These are phyloP conservation scores for Daldinia decipiens DNA, from an alignment of 495 filamentous ascomycete genomes.

Conservation along the genomic window DNA sequence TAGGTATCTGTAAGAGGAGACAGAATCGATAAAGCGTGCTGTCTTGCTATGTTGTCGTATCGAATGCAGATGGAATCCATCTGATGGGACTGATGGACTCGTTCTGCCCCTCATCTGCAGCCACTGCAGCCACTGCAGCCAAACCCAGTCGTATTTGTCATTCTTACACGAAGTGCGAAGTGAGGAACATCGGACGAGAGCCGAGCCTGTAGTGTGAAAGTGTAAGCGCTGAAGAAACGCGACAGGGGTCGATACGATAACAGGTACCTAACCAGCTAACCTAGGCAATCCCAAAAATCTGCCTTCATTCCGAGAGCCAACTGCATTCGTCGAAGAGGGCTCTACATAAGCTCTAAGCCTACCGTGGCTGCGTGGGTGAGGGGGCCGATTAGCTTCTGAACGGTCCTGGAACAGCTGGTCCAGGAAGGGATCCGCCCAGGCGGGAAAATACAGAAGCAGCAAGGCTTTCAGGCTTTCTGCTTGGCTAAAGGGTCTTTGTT, in stretches of 20 bases:
- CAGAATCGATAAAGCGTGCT: constrained; percentile 7
- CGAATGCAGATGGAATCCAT: background rate
- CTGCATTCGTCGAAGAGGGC: constrained; percentile 34
- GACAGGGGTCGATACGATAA: constrained; percentile 34
- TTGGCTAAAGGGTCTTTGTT: constrained; percentile 8
- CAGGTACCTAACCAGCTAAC: too few relatives aligned
- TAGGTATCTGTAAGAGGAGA: constrained; percentile 4
- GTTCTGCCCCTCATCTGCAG: constrained; percentile 16
- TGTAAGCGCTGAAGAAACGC: constrained; percentile 30
- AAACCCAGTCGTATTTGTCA: constrained; percentile 20
- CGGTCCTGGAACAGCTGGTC: too few relatives aligned
- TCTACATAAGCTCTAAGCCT: constrained; percentile 27
- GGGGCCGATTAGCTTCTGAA: constrained; percentile 28
- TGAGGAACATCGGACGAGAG: constrained; percentile 27
- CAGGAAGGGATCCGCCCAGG: constrained; percentile 33
- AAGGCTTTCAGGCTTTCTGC: background rate
- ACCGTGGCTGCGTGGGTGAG: constrained; percentile 30
- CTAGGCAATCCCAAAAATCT: constrained; percentile 29
- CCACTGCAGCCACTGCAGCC: background rate
- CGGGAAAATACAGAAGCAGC: constrained; percentile 11
- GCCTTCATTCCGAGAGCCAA: constrained; percentile 21
- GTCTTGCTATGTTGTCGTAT: constrained; percentile 24
- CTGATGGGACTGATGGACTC: background rate
- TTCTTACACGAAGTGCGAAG: constrained; percentile 27
- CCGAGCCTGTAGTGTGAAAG: background rate